Percentiles rank a stretch among this genome's conserved stretches.
Conservation (phyloP, 1,139 yeast species). For the Insectozyma bohioensis region DNA sequence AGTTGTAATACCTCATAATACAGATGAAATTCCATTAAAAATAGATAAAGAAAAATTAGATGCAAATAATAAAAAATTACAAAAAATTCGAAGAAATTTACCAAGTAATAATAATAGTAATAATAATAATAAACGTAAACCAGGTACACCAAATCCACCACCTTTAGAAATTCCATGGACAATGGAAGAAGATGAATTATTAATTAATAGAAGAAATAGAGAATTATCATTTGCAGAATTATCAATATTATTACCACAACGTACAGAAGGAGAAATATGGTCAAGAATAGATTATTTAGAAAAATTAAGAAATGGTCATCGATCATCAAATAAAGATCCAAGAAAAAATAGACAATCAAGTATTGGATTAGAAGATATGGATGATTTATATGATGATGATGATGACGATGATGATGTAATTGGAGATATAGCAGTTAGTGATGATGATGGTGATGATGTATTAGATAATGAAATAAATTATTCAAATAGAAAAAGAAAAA, state of each 20-base stretch:
- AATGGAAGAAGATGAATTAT: slow-evolving; percentile 73
- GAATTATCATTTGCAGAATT: slow-evolving; percentile 74
- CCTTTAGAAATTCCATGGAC: slow-evolving; percentile 48
- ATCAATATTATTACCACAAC: slow-evolving; percentile 66
- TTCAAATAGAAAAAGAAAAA: slow-evolving; percentile 28
- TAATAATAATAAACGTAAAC: slow-evolving; percentile 12
- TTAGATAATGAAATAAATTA: slow-evolving; percentile 36
- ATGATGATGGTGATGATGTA: slow-evolving; percentile 37
- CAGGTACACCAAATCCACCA: slow-evolving; percentile 14
- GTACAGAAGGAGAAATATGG: slow-evolving; percentile 75
- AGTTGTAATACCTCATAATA: slow-evolving; percentile 41
- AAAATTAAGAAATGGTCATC: slow-evolving; percentile 41
- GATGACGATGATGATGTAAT: slow-evolving; percentile 36
- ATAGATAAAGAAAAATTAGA: slow-evolving; percentile 18
- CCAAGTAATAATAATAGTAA: slow-evolving; percentile 6
- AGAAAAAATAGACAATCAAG: slow-evolving; percentile 40
- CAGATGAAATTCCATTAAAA: slow-evolving; percentile 27
- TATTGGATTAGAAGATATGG: slow-evolving; percentile 48
- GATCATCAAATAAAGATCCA: slow-evolving; percentile 30
- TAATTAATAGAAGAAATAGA: slow-evolving; percentile 54
- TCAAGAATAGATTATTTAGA: slow-evolving; percentile 60
- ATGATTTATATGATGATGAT: slow-evolving; percentile 43
- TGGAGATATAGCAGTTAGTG: slow-evolving; percentile 37
- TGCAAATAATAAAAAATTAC: slow-evolving; percentile 12
- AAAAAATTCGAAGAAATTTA: slow-evolving; percentile 10